Evolutionary conservation across 2,329 filamentous ascomycete species (phyloP).

Genomic region (Coniochaeta sp.): DNA sequence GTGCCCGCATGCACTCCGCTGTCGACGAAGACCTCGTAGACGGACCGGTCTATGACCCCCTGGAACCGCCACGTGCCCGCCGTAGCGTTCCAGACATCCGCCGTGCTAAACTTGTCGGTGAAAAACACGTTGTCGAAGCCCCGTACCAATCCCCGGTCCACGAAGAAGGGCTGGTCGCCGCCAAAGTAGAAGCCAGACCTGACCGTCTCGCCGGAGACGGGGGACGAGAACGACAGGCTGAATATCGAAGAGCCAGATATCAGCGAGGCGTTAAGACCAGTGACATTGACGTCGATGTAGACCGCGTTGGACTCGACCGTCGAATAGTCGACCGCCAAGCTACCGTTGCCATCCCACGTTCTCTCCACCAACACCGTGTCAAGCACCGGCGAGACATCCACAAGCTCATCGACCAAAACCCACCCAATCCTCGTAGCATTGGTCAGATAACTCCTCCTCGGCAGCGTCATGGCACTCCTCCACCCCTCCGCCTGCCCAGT

Average conservation of each 20-base stretch:
- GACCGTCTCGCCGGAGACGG: conserved; percentile 38
- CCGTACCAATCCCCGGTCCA: conserved; percentile 38
- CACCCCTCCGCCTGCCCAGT: conserved; percentile 44
- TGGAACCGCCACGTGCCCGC: conserved; percentile 23
- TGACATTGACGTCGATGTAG: conserved; percentile 47
- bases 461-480: conserved; percentile 42
- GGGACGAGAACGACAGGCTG: conserved; percentile 26
- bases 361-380: too few species aligned
- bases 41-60: conserved; percentile 43
- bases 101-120: conserved; percentile 39
- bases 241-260: conserved; percentile 19
- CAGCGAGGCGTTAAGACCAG: conserved; percentile 21
- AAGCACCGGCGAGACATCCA: conserved; percentile 35
- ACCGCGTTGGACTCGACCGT: conserved; percentile 40
- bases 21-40: conserved; percentile 48
- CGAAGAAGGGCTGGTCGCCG: conserved; percentile 40
- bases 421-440: conserved; percentile 42
- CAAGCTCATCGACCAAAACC: conserved; percentile 41
- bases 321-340: conserved; percentile 41
- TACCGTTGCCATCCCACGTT: too few species aligned
- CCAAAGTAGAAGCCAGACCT: conserved; percentile 40
- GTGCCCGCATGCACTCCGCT: conserved; percentile 41
- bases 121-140: conserved; percentile 37
- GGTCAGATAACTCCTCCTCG: conserved; percentile 42
- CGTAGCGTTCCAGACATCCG: conserved; percentile 17